Evolutionary conservation across 1,139 yeast species (phyloP).

Genomic region (Geotrichum phurueaensis): DNA sequence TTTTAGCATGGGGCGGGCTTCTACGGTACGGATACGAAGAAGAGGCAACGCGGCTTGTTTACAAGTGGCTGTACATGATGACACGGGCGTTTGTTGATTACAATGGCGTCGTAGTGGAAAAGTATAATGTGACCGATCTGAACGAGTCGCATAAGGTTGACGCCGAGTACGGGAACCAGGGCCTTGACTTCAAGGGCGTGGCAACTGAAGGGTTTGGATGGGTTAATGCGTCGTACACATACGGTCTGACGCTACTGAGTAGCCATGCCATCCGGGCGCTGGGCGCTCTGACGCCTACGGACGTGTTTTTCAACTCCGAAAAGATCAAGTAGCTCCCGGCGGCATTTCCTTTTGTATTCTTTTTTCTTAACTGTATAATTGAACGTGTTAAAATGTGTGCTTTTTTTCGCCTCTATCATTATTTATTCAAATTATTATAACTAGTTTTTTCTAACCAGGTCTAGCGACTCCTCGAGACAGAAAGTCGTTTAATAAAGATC

Average conservation of each 20-base stretch:
- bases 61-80: slow-evolving; percentile 86
- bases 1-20: slow-evolving; percentile 87
- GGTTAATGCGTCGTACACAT: slow-evolving; percentile 82
- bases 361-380: neutral
- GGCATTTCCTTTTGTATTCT: neutral
- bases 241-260: slow-evolving; percentile 68
- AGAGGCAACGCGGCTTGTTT: slow-evolving; percentile 65
- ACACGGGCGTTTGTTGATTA: slow-evolving; percentile 89
- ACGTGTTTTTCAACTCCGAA: slow-evolving; percentile 46
- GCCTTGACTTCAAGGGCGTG: slow-evolving; percentile 84
- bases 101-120: slow-evolving; percentile 93
- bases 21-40: slow-evolving; percentile 63
- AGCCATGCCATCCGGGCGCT: slow-evolving; percentile 68
- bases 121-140: slow-evolving; percentile 81
- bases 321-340: neutral
- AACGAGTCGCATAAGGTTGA: slow-evolving; percentile 87
- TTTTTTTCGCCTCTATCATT: no score
- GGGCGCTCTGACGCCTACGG: slow-evolving; percentile 79
- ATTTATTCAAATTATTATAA: no score
- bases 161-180: slow-evolving; percentile 97
- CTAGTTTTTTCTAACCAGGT: neutral
- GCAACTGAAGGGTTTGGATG: slow-evolving; percentile 94
- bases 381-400: neutral
- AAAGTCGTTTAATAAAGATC: neutral
- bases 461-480: neutral